phyloP scores from a whole-genome alignment of 257 asterid species.

The Fraxinus excelsior region DNA sequence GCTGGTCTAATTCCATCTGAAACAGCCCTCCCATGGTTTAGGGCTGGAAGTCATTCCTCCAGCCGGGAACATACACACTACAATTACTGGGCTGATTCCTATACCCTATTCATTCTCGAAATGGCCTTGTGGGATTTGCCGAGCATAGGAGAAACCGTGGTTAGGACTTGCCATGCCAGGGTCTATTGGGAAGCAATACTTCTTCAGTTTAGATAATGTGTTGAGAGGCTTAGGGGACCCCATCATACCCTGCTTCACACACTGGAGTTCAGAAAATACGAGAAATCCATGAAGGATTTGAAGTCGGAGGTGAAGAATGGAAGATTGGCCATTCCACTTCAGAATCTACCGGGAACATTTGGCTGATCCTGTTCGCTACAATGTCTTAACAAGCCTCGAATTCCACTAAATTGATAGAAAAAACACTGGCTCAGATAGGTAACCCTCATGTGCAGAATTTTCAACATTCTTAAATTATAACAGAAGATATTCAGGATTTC shows the following conservation, averaged over 20 bases:
- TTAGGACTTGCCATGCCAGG: slow-evolving; percentile 78
- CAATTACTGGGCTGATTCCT: slow-evolving; percentile 80
- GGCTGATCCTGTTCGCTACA: slow-evolving; percentile 84
- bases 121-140: slow-evolving; percentile 87
- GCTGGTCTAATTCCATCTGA: too few species aligned
- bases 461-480: slow-evolving; percentile 15
- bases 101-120: slow-evolving; percentile 80
- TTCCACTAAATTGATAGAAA: slow-evolving; percentile 51
- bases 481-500: not conserved
- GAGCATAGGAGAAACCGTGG: slow-evolving; percentile 91
- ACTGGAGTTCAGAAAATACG: slow-evolving; percentile 72
- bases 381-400: slow-evolving; percentile 70
- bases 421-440: slow-evolving; percentile 6
- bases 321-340: slow-evolving; percentile 72
- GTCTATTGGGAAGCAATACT: slow-evolving; percentile 76
- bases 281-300: slow-evolving; percentile 54
- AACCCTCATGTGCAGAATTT: slow-evolving; percentile 20
- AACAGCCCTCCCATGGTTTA: slow-evolving; percentile 87
- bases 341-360: slow-evolving; percentile 76
- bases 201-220: slow-evolving; percentile 73
- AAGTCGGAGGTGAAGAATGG: slow-evolving; percentile 90
- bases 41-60: slow-evolving; percentile 84
- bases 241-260: slow-evolving; percentile 78
- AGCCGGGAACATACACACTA: slow-evolving; percentile 60
- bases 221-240: slow-evolving; percentile 74